Percentiles rank a stretch among this genome's conserved stretches.
These are phyloP conservation scores for Cytospora paraplurivora DNA, from an alignment of 2,329 filamentous ascomycete genomes.

Conservation along the genomic window DNA sequence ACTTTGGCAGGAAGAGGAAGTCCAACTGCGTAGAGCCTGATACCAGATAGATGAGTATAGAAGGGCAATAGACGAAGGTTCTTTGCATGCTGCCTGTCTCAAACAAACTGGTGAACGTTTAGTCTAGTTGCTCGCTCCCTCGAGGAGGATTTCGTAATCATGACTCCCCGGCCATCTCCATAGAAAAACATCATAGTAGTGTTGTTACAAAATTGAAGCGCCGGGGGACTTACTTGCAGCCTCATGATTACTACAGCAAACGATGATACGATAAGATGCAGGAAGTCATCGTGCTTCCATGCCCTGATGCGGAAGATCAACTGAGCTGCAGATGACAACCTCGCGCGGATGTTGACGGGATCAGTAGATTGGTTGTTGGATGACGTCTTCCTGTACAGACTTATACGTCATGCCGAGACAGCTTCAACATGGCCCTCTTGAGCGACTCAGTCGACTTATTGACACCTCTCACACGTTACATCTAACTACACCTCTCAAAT, in stretches of 20 bases:
- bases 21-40: slow-evolving; percentile 25
- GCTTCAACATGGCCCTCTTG: neutral
- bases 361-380: neutral
- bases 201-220: too few species aligned
- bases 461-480: neutral
- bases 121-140: neutral
- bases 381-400: slow-evolving; percentile 21
- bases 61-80: slow-evolving; percentile 26
- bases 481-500: neutral
- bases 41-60: slow-evolving; percentile 30
- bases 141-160: neutral
- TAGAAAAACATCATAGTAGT: too few species aligned
- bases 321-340: slow-evolving; percentile 5
- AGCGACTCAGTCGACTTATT: neutral
- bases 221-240: neutral
- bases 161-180: neutral
- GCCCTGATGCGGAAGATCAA: slow-evolving; percentile 13
- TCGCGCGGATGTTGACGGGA: neutral
- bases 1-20: slow-evolving; percentile 23
- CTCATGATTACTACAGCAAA: neutral
- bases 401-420: slow-evolving; percentile 27
- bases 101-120: neutral
- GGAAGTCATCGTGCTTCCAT: neutral
- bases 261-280: neutral
- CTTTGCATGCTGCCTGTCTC: neutral